Evolutionary conservation across 805 yeast species (phyloP), one percentile per base, ranked within the genome.

Genomic region (Candida sithepensis): DNA sequence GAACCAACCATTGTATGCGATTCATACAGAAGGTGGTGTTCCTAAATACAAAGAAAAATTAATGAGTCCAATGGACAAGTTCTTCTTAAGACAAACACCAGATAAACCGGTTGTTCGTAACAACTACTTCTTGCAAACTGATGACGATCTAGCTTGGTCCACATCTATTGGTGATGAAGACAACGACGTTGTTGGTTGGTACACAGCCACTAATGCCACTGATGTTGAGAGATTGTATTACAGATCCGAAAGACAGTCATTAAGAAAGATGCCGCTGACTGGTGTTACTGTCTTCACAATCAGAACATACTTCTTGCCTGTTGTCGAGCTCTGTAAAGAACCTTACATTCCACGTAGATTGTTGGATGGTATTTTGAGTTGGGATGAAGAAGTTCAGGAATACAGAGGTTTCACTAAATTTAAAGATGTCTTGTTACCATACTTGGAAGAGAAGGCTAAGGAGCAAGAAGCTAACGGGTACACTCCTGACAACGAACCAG

Each of bases 21-120:
- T 83, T 51, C 89, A 84, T 60, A 78, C 83, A 9, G 67, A 77
- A 39, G 88, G 87, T 23, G 84, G 81, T 55, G 88, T 84, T 34
- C 88, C 88, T 12, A 78, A 82, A 57, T 83, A 76, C 57, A 70
- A 77, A 45, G 77, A 75, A 34, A 78, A 82, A 56, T 71, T 83
- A 56, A 74, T 79, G 59, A 63, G 66, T 30, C 83, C 85, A 3
- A 83, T 83, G 88, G 83, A 81, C 52, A 79, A 80, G 56, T 82
- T 82, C 62, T 83, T 83, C 59, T 64, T 70, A 30, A 68, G 86
- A 50, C 67, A 78, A 49, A 70, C 79, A 8, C 73, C 75, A 43
- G 86, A 82, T 57, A 74, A 76, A 50, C 84, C 86, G 0, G 84
- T 82, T n/a, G 84, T 77, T 12, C 68, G 88, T 47, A 82, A 83